Conservation (phyloP, 257 asterid genomes). For the Rhazya stricta region DNA sequence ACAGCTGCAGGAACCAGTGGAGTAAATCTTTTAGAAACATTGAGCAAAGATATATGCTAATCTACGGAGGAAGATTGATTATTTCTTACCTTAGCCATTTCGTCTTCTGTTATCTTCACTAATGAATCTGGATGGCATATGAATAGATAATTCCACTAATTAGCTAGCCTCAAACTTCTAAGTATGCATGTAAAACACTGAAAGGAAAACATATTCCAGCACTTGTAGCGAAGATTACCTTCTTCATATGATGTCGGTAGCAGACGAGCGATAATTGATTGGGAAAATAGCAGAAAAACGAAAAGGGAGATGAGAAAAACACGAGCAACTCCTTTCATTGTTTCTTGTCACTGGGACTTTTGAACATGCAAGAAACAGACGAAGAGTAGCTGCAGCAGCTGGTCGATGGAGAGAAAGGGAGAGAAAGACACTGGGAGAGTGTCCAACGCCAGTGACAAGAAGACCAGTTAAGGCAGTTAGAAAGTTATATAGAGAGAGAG, state of each 20-base stretch:
- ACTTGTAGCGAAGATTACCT: neutral
- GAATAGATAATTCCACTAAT: neutral
- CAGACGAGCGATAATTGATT: slow-evolving; percentile 8
- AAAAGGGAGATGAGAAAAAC: neutral
- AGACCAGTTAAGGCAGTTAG: neutral
- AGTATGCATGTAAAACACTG: too few species aligned
- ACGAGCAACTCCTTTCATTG: slow-evolving; percentile 5
- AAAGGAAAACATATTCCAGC: neutral
- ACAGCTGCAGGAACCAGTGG: slow-evolving; percentile 26
- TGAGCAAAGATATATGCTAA: neutral
- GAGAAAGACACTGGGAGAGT: neutral
- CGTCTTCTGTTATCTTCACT: slow-evolving; percentile 19
- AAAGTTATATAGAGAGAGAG: neutral
- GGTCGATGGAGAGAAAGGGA: neutral
- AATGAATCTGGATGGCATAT: slow-evolving; percentile 16
- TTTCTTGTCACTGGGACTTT: neutral
- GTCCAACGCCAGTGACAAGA: too few species aligned
- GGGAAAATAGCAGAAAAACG: slow-evolving; percentile 10
- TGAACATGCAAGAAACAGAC: neutral
- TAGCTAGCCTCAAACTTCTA: neutral
- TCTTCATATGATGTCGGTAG: neutral
- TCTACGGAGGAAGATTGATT: neutral
- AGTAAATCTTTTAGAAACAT: neutral
- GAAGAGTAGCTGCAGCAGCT: neutral
- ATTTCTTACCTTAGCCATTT: slow-evolving; percentile 41